These are phyloP conservation scores for Pelargonium fulgidum DNA, from an alignment of 441 rosid species.

Conservation along the genomic window DNA sequence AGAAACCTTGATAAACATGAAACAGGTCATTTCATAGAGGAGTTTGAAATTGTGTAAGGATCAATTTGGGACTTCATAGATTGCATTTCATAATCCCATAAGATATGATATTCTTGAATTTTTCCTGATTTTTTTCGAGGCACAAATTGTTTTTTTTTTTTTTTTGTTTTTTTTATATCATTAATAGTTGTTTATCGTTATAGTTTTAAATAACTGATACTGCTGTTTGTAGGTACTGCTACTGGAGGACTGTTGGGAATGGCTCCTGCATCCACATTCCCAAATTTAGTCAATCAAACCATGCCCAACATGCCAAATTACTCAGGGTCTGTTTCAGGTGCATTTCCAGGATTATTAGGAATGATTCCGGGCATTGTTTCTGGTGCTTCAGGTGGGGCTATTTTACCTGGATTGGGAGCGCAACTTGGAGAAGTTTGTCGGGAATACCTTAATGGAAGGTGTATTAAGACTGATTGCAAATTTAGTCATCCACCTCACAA, in stretches of 20 bases:
- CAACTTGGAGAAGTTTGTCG: conserved; percentile 94
- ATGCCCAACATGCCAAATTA: conserved; percentile 99
- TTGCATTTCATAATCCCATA: too few relatives aligned
- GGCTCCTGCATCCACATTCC: conserved; percentile 65
- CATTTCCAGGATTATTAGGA: conserved; percentile 83
- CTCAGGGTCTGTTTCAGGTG: conserved; percentile 86
- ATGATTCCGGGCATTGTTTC: conserved; percentile 88
- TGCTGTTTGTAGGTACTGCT: conserved; percentile 54
- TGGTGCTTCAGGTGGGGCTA: conserved; percentile 92
- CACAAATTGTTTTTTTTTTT: background rate
- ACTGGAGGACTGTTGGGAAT: conserved; percentile 68
- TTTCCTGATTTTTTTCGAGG: background rate
- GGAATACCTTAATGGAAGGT: conserved; percentile 85
- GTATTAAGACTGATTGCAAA: conserved; percentile 77
- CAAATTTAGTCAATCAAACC: conserved; percentile 79
- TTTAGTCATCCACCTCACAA: conserved; percentile 90
- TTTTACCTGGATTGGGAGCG: conserved; percentile 94
- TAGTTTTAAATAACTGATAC: background rate
- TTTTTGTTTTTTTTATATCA: too few relatives aligned
- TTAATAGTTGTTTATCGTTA: background rate
- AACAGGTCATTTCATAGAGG: too few relatives aligned
- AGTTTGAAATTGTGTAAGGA: too few relatives aligned
- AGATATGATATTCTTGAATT: too few relatives aligned
- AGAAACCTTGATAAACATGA: too few relatives aligned
- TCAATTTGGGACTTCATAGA: too few relatives aligned